Base-by-base conservation (phyloP, 345 rosid genomes). In the Murraya koenigii region DNA sequence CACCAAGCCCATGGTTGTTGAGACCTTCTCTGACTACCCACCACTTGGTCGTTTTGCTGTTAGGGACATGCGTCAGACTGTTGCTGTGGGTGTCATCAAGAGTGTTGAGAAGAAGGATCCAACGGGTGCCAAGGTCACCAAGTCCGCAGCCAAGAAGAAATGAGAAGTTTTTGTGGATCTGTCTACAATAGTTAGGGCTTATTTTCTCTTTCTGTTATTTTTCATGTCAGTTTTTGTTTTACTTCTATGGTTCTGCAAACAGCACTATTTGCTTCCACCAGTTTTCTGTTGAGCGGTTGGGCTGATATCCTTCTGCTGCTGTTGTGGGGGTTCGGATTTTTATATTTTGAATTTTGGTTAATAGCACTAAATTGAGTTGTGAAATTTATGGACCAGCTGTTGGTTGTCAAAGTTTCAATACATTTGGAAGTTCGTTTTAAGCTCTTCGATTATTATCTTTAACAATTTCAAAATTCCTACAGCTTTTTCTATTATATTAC, bases 1-100 rank as follows among this genome's bases (percentile, higher is more conserved):
- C 63, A 82, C 82, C 76, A 82, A 82, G 77, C 85, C 85, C 63
- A 82, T 82, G 84, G 84, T 82, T 23, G 84, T 82, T 19, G 84
- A 82, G 77, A 82, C 84, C 1, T 81, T 81, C 71, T 66, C 84
- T 4, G 74, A 72, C 32, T 81, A 81, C 61, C 74, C 84, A 33
- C 65, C 76, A 7, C 33, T 73, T 2, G 76, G 76, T 25, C 66
- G 76, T n/a, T 60, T 60, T 73, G 66, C 66, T 0, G 76, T 73
- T 5, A 73, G 81, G 66, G 81, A 79, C 66, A 79, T 73, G 77
- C 66, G 77, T 28, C 81, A 73, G 67, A 79, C 78, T 2, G 81
- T 78, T 0, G 77, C 81, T 1, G 81, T 78, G 0, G 77, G 81
- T 30, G 77, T 71, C 23, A 78, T 78, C 33, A 78, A 78, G 77